Evolutionary conservation across 2,329 filamentous ascomycete species (phyloP).

Genomic region (Dactylonectria macrodidyma): DNA sequence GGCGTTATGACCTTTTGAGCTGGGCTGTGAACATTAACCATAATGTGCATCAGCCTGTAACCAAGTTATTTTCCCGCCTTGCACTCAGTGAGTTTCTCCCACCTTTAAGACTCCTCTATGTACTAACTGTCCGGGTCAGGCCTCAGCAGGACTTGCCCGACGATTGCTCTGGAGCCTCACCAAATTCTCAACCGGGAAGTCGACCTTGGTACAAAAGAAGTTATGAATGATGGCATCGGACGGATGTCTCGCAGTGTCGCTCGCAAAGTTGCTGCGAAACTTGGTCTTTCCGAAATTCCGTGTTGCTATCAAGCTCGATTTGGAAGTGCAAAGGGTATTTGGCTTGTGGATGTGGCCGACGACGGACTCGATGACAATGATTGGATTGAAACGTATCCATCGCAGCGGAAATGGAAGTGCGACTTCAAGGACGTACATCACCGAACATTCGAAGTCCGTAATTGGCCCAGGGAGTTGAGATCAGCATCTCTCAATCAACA

Average conservation of each 20-base stretch:
- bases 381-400: conserved; percentile 78
- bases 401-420: conserved; percentile 78
- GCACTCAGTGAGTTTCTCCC: conserved; percentile 60
- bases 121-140: conserved; percentile 53
- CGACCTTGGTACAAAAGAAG: conserved; percentile 49
- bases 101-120: not conserved
- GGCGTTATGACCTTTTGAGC: conserved; percentile 60
- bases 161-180: conserved; percentile 59
- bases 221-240: conserved; percentile 79
- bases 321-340: conserved; percentile 82
- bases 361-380: conserved; percentile 57
- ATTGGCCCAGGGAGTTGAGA: conserved; percentile 49
- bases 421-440: conserved; percentile 64
- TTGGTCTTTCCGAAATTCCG: conserved; percentile 70
- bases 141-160: conserved; percentile 65
- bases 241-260: conserved; percentile 75
- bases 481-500: conserved; percentile 75
- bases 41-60: conserved; percentile 62
- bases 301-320: conserved; percentile 79
- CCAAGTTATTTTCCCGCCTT: conserved; percentile 73
- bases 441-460: conserved; percentile 76
- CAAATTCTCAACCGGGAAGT: conserved; percentile 58
- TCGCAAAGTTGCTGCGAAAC: conserved; percentile 61
- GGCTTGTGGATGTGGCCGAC: conserved; percentile 73
- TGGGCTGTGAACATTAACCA: conserved; percentile 65